Evolutionary conservation across 2,329 filamentous ascomycete species (phyloP), one percentile per base, ranked within the genome.

Genomic region (Neofusicoccum umdonicola): DNA sequence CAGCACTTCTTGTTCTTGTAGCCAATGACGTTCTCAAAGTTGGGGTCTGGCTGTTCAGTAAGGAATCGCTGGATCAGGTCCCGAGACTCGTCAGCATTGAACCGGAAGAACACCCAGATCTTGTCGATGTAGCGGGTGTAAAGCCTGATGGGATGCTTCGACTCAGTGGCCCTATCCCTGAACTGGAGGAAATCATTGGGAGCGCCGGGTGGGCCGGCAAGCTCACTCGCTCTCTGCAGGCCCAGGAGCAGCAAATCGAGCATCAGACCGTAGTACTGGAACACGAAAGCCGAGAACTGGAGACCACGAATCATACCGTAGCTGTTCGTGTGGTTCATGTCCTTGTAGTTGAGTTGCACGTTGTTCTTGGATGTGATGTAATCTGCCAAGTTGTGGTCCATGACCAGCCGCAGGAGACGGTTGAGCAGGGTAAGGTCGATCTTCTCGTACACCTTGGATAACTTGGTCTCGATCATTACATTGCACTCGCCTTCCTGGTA

Each of bases 351-450:
- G 68, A 99, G 86, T 76, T 97, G 94, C 12, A 99, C 95, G 74
- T 99, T 99, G 83, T 99, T 99, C 86, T 99, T 99, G 42, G 94
- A 93, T 1, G 94, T 97, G 74, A 99, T 99, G 80, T 99, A 99
- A 77, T 99, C 96, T 4, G 95, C 95, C 80, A 99, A 80, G 77
- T 99, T 99, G 84, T 99, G 95, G 72, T 99, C 96, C 96, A 99
- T 99, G 76, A 99, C 97, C 69, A 99, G 81, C 54, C 95, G 87
- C 57, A 99, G 84, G 37, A 99, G 84, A 65, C 94, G 91, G 80
- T 99, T 99, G 70, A 99, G 86, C 65, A 99, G 83, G 0, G 95
- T 99, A 67, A 99, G 82, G 81, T 99, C 95, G 67, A 99, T 97
- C 85, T 99, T 99, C 81, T 99, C 95, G 70, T 99, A 99, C 51